Conservation (phyloP, 805 yeast genomes). For the Cyberlindnera japonica region DNA sequence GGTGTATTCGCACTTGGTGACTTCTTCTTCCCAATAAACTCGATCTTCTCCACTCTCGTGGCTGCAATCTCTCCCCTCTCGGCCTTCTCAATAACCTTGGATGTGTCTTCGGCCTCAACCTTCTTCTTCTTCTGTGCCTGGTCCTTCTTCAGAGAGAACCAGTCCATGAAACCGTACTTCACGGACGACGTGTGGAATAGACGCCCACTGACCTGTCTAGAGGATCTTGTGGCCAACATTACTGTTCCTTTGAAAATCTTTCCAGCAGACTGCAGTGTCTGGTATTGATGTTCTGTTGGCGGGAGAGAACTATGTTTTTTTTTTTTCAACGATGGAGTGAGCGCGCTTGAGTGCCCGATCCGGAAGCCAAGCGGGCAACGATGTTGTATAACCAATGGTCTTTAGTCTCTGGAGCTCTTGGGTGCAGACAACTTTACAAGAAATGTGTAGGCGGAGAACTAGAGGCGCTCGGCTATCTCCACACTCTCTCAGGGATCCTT, state of each 20-base stretch:
- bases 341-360: conserved; percentile 16
- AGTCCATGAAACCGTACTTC: conserved; percentile 34
- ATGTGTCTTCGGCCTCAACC: conserved; percentile 21
- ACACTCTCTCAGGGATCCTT: too few species aligned
- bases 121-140: conserved; percentile 22
- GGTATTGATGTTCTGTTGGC: too few species aligned
- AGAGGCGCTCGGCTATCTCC: too few species aligned
- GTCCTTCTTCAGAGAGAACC: conserved; percentile 36
- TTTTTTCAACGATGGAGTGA: background rate
- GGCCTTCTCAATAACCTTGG: conserved; percentile 34
- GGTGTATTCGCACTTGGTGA: conserved; percentile 12
- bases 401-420: too few species aligned
- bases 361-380: conserved; percentile 3
- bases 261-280: too few species aligned
- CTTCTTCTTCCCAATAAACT: conserved; percentile 26
- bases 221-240: conserved; percentile 11
- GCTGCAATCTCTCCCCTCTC: conserved; percentile 30
- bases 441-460: too few species aligned
- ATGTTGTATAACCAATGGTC: too few species aligned
- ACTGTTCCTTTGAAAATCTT: background rate
- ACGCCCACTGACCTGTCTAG: conserved; percentile 16
- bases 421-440: too few species aligned
- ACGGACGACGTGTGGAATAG: conserved; percentile 26
- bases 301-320: background rate
- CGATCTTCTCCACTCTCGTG: conserved; percentile 23